Evolutionary conservation across 768 basidiomycete genomes (phyloP).

Genomic region (Rhodotorula kratochvilovae): DNA sequence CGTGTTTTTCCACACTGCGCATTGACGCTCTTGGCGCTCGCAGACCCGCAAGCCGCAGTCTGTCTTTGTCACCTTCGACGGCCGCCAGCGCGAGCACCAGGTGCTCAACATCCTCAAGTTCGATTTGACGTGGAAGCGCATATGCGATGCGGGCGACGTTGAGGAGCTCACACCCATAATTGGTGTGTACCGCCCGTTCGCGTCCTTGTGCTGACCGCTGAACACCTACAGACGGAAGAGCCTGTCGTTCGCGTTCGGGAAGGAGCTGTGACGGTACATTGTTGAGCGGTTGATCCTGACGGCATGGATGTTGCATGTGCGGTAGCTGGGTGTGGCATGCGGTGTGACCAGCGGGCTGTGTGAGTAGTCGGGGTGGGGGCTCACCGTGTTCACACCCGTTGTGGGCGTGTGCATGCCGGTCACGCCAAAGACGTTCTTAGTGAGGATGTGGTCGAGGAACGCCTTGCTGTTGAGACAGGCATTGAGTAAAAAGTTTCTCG

Average conservation of each 20-base stretch:
- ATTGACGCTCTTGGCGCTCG: conserved; percentile 1
- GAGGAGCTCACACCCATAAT: conserved; percentile 94
- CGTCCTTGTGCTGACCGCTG: neutral
- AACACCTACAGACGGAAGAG: conserved; percentile 78
- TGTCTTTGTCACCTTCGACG: conserved; percentile 77
- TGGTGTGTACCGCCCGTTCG: conserved; percentile 57
- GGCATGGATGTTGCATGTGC: too few relatives aligned
- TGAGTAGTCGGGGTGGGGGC: too few relatives aligned
- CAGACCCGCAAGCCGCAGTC: conserved; percentile 95
- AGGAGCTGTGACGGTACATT: too few relatives aligned
- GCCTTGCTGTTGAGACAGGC: too few relatives aligned
- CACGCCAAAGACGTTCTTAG: too few relatives aligned
- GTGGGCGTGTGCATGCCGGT: too few relatives aligned
- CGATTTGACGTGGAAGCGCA: conserved; percentile 93
- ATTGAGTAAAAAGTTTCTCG: too few relatives aligned
- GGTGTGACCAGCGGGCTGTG: too few relatives aligned
- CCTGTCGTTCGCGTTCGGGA: conserved; percentile 86
- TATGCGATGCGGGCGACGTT: conserved; percentile 88
- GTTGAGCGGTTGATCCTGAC: too few relatives aligned
- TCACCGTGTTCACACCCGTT: too few relatives aligned
- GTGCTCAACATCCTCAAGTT: conserved; percentile 97
- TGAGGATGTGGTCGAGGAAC: too few relatives aligned
- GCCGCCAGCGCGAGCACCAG: conserved; percentile 71
- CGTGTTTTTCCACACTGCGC: neutral
- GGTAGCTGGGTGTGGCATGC: too few relatives aligned